These are phyloP conservation scores for Penicillium decumbens DNA, from an alignment of 2,329 filamentous ascomycete genomes.

Conservation along the genomic window DNA sequence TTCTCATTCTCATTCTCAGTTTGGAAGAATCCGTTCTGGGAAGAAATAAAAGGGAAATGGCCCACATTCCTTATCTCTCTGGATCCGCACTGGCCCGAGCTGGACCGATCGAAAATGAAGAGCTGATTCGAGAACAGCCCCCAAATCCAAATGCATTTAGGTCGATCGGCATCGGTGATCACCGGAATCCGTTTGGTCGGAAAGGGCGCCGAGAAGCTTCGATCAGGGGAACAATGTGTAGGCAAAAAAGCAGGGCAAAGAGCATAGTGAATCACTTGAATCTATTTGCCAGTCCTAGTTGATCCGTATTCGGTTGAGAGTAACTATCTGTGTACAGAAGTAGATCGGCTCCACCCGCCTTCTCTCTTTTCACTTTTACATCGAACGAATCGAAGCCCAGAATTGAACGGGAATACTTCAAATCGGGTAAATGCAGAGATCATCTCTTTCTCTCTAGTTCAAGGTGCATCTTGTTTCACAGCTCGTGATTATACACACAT, in stretches of 20 bases:
- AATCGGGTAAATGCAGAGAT: slow-evolving; percentile 26
- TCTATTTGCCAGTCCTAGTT: too few species aligned
- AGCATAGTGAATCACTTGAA: too few species aligned
- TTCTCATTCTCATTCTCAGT: not conserved
- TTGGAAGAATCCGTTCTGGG: not conserved
- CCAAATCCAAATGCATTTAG: not conserved
- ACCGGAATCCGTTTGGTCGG: not conserved
- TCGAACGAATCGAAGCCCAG: not conserved
- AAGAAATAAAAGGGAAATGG: not conserved
- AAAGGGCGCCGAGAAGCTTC: not conserved
- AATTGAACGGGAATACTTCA: slow-evolving; percentile 1
- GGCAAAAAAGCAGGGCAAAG: too few species aligned
- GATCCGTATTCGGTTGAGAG: too few species aligned
- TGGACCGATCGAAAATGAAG: not conserved
- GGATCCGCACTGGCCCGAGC: not conserved
- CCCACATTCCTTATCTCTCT: slow-evolving; percentile 8
- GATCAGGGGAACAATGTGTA: not conserved
- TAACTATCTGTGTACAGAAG: too few species aligned
- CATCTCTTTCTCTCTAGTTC: too few species aligned
- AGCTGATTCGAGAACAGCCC: not conserved
- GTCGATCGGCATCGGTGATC: slow-evolving; percentile 8
- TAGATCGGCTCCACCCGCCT: too few species aligned
- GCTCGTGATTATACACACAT: too few species aligned
- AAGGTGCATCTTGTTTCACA: too few species aligned
- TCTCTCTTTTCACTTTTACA: too few species aligned